A percentile compares a stretch with the other conserved stretches of the same genome.
These are phyloP conservation scores for Albifimbria verrucaria DNA, from an alignment of 2,329 filamentous ascomycete genomes.

Conservation along the genomic window DNA sequence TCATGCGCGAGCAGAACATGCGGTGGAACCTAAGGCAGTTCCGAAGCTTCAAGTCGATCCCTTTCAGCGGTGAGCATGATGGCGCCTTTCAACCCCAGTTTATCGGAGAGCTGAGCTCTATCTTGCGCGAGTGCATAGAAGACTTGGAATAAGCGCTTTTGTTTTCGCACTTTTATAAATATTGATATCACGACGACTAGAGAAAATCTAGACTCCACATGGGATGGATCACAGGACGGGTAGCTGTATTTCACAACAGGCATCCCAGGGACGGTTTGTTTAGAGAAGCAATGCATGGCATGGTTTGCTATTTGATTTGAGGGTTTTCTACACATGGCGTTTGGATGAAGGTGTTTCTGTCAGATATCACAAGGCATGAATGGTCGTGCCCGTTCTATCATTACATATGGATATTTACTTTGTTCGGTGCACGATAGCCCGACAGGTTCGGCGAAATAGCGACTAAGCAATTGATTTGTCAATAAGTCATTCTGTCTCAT, in stretches of 20 bases:
- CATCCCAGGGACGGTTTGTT: no score
- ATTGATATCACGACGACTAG: not conserved
- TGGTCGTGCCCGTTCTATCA: not conserved
- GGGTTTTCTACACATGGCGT: not conserved
- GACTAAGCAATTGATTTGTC: not conserved
- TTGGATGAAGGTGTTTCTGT: not conserved
- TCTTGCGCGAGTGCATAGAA: slow-evolving; percentile 13
- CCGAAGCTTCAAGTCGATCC: slow-evolving; percentile 13
- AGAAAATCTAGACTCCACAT: not conserved
- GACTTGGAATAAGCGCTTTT: slow-evolving; percentile 8
- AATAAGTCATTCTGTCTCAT: no score
- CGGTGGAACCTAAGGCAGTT: slow-evolving; percentile 16
- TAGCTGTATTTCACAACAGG: no score
- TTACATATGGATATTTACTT: not conserved
- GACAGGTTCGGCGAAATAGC: not conserved
- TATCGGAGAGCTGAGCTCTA: slow-evolving; percentile 16
- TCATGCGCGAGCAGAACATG: slow-evolving; percentile 18
- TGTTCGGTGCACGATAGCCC: not conserved
- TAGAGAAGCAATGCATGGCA: no score
- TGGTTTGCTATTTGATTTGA: not conserved
- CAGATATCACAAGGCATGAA: not conserved
- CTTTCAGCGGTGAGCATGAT: slow-evolving; percentile 19
- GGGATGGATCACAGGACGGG: not conserved
- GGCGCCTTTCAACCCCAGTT: slow-evolving; percentile 16
- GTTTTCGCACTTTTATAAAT: not conserved